phyloP scores from a whole-genome alignment of 176 grass and related monocot genomes.

The Aegilops tauschii region DNA sequence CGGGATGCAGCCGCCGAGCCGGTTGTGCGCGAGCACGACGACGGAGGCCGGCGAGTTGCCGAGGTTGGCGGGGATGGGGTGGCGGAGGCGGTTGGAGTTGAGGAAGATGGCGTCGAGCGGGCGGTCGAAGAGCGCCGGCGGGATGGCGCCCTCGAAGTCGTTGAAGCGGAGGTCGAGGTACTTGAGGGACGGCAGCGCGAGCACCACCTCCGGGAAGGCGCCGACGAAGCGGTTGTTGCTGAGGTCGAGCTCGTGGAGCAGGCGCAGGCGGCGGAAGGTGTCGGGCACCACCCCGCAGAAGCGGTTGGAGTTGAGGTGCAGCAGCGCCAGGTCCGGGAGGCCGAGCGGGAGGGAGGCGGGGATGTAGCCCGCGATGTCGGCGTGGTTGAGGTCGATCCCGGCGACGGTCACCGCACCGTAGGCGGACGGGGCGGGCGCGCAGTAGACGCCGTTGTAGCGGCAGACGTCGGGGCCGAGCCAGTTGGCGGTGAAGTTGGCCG shows the following conservation, averaged over 20 bases:
- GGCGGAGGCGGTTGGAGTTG: constrained; percentile 77
- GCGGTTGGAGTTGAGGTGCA: constrained; percentile 98
- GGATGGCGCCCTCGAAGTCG: constrained; percentile 82
- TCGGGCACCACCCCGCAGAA: constrained; percentile 70
- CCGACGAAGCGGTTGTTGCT: constrained; percentile 99
- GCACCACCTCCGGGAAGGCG: constrained; percentile 42
- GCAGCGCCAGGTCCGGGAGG: constrained; percentile 62
- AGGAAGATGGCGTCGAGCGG: constrained; percentile 82
- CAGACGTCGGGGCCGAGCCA: constrained; percentile 78
- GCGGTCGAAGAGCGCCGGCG: constrained; percentile 50
- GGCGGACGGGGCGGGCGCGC: not conserved
- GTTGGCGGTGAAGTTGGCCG: constrained; percentile 51
- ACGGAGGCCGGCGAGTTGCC: constrained; percentile 78
- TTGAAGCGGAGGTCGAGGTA: constrained; percentile 92
- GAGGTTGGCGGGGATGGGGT: constrained; percentile 69
- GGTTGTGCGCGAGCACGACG: constrained; percentile 83
- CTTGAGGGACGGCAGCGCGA: constrained; percentile 35
- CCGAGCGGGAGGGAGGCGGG: constrained; percentile 54
- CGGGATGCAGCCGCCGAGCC: constrained; percentile 66
- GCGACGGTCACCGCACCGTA: constrained; percentile 36
- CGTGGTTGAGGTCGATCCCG: constrained; percentile 93
- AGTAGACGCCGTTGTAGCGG: constrained; percentile 76
- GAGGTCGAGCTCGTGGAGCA: constrained; percentile 84
- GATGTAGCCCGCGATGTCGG: constrained; percentile 66
- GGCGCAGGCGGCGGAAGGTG: constrained; percentile 45